Conservation (phyloP, 441 rosid genomes). For the Arabidopsis hybrid region DNA sequence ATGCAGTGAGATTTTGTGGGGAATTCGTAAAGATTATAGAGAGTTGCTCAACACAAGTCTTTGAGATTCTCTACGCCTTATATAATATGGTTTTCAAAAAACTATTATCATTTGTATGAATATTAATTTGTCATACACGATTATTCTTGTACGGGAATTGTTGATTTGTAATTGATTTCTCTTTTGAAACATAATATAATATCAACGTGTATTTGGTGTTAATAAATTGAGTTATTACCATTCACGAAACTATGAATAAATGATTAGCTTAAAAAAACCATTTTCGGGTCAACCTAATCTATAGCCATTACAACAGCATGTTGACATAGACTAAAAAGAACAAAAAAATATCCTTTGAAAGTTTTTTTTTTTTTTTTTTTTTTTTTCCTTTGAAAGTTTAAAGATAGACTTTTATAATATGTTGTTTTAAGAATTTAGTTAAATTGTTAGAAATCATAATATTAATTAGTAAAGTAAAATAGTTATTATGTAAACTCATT, state of each 20-base stretch:
- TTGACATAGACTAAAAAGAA: neutral
- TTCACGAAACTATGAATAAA: neutral
- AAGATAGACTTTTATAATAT: too few relatives aligned
- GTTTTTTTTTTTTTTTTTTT: too few relatives aligned
- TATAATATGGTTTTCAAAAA: neutral
- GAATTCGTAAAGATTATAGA: constrained; percentile 83
- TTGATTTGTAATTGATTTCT: constrained; percentile 16
- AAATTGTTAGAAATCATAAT: too few relatives aligned
- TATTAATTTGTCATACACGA: constrained; percentile 10
- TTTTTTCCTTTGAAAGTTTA: too few relatives aligned
- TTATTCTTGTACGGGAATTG: constrained; percentile 2
- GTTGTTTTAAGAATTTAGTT: too few relatives aligned
- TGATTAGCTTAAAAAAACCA: neutral
- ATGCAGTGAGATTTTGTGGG: constrained; percentile 90
- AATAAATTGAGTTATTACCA: neutral
- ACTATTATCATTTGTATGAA: neutral
- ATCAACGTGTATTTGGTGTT: neutral
- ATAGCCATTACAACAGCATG: neutral
- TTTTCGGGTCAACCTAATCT: neutral
- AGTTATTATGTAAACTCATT: too few relatives aligned
- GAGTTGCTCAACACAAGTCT: constrained; percentile 47
- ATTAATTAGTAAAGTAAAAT: too few relatives aligned
- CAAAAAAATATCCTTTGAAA: too few relatives aligned
- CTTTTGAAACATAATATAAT: neutral
- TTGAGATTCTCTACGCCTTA: constrained; percentile 17